Conservation (phyloP, 768 basidiomycete species). For the Favolaschia claudopus region DNA sequence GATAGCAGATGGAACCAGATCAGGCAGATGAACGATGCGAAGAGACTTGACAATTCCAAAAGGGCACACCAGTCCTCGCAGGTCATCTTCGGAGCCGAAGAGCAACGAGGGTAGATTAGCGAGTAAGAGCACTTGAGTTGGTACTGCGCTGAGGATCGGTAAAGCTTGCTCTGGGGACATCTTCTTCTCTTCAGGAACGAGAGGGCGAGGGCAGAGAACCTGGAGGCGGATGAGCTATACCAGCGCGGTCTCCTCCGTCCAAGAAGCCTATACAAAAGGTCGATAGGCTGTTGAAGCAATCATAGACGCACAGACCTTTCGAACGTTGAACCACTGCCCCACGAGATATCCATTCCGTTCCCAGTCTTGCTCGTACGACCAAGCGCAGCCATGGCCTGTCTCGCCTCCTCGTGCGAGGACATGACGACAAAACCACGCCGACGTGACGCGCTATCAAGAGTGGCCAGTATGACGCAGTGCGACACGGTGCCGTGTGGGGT, state of each 20-base stretch:
- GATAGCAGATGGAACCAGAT: too few relatives aligned
- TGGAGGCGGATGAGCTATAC: constrained; percentile 60
- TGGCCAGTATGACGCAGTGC: constrained; percentile 83
- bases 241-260: constrained; percentile 79
- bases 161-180: constrained; percentile 32
- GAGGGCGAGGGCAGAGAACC: constrained; percentile 38
- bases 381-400: constrained; percentile 65
- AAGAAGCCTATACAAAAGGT: constrained; percentile 63
- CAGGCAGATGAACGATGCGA: constrained; percentile 70
- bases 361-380: constrained; percentile 74
- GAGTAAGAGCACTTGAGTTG: constrained; percentile 44
- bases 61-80: not conserved
- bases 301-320: constrained; percentile 56
- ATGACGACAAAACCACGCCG: constrained; percentile 86
- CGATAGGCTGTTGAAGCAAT: constrained; percentile 6
- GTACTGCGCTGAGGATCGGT: constrained; percentile 40
- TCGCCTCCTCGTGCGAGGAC: constrained; percentile 78
- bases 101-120: constrained; percentile 1
- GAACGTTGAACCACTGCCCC: constrained; percentile 89
- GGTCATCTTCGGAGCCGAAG: not conserved
- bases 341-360: constrained; percentile 72
- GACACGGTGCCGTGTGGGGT: constrained; percentile 69
- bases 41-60: constrained; percentile 37
- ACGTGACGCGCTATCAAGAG: constrained; percentile 82
- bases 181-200: constrained; percentile 29